A percentile compares a stretch with the other conserved stretches of the same genome.
Conservation (phyloP, 805 yeast genomes). For the Yarrowia alimentaria region DNA sequence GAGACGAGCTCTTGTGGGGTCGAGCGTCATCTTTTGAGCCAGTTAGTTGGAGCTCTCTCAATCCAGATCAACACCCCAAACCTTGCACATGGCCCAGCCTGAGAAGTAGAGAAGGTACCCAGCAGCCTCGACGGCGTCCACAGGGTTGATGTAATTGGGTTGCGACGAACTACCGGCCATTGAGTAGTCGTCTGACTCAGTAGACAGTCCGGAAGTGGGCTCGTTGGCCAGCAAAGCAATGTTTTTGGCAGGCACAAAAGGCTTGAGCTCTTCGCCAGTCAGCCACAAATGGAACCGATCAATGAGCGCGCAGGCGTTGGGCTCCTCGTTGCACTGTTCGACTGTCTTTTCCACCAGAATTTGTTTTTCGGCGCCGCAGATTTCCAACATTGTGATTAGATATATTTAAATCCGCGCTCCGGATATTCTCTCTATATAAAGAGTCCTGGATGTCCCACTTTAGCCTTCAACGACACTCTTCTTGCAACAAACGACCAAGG, state of each 20-base stretch:
- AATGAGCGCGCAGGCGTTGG: neutral
- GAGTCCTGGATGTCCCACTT: constrained; percentile 1
- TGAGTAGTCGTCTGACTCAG: no score
- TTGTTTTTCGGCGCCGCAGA: constrained; percentile 24
- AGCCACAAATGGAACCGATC: constrained; percentile 15
- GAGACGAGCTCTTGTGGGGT: no score
- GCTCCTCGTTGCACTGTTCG: constrained; percentile 14
- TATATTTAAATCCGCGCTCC: neutral
- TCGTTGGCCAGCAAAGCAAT: constrained; percentile 3
- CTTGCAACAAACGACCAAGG: neutral
- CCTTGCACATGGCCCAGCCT: constrained; percentile 3
- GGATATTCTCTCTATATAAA: constrained; percentile 9
- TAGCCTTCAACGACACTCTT: no score
- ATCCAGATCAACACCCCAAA: no score
- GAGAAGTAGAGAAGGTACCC: constrained; percentile 10
- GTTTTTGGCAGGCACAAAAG: constrained; percentile 9
- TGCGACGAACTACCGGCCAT: no score
- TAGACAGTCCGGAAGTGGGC: constrained; percentile 12
- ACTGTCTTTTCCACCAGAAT: neutral
- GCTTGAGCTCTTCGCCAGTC: constrained; percentile 21
- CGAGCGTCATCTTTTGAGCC: no score
- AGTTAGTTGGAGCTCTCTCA: no score
- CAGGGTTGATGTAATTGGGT: no score
- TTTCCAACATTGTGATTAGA: constrained; percentile 14
- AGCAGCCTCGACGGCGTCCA: constrained; percentile 10